Percentiles rank a stretch among this genome's conserved stretches.
Conservation (phyloP, 2,329 filamentous ascomycete genomes). For the Scedosporium minutisporum region DNA sequence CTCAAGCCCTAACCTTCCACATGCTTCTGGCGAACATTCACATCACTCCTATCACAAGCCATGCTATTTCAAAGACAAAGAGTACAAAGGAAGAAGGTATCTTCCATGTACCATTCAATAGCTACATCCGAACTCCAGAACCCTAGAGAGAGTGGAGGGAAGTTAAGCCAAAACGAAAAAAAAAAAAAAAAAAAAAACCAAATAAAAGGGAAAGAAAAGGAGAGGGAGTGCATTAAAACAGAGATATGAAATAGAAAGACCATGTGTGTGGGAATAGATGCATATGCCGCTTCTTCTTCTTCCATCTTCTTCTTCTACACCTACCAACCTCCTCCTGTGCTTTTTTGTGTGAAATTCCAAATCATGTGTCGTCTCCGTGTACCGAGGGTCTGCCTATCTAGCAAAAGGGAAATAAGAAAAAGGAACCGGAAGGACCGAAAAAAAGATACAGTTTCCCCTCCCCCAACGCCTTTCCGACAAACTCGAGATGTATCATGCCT, state of each 20-base stretch:
- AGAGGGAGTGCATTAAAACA: background rate
- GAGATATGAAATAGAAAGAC: background rate
- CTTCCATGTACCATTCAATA: background rate
- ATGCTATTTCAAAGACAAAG: background rate
- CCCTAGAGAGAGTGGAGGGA: background rate
- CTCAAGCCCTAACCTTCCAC: too few relatives aligned
- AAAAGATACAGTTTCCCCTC: conserved; percentile 1
- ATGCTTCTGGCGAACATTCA: too few relatives aligned
- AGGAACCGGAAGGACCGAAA: background rate
- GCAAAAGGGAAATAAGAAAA: background rate
- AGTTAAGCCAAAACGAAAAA: background rate
- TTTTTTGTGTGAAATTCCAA: background rate
- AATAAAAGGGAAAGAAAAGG: background rate
- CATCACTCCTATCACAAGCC: too few relatives aligned
- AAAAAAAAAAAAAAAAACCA: background rate
- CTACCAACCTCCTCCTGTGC: conserved; percentile 7
- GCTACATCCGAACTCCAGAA: background rate
- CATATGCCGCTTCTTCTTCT: conserved; percentile 11
- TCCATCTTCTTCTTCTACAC: conserved; percentile 6
- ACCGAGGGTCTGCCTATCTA: conserved; percentile 1
- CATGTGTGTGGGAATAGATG: conserved; percentile 6
- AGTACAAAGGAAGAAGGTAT: background rate
- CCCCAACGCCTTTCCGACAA: conserved; percentile 1
- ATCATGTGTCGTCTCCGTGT: conserved; percentile 1
- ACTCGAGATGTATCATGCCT: background rate